Base-by-base conservation (phyloP, 140 eudicot genomes). In the Cichorium intybus region DNA sequence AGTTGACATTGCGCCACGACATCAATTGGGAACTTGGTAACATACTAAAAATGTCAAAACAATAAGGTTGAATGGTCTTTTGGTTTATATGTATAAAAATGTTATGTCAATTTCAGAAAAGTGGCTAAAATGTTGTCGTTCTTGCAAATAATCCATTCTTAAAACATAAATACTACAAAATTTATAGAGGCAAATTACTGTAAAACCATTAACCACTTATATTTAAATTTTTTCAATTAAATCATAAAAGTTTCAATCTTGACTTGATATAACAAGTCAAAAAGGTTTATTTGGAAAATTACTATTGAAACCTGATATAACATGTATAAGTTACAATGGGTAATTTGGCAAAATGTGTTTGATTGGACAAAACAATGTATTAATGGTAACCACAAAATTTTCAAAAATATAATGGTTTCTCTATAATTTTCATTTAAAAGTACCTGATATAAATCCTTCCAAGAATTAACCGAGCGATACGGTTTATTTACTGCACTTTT, bases 401-500 rank as follows among this genome's bases (percentile, higher is more conserved):
- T 14, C 10, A 8, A 35, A 35, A 9, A 10, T 35, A 35, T 10
- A 35, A 35, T 35, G 14, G 12, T 10, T 35, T 35, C 10, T 35
- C 1, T 10, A 2, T 35, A 8, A 8, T 10, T 35, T 0, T 35
- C 22, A 9, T 45, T 22, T 56, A 45, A 37, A 11, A 20, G 22
- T 68, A 87, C 96, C 89, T 79, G 71, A 55, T 79, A 82, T 65
- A 87, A 35, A 50, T 82, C 89, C 70, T 87, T 87, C 73, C 77
- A 64, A 7, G 91, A 87, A 52, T 46, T 74, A 47, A 72, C 77
- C 10, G 90, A 75, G 24, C 79, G 90, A 71, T 87, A 83, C 46
- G 79, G 79, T 73, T 81, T 83, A 70, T 77, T 66, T 59, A 83
- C 75, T 16, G 87, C 82, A 28, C 62, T 65, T 54, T 87, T 87